Conservation (phyloP, 257 asterid species). For the Solanum rostratum region DNA sequence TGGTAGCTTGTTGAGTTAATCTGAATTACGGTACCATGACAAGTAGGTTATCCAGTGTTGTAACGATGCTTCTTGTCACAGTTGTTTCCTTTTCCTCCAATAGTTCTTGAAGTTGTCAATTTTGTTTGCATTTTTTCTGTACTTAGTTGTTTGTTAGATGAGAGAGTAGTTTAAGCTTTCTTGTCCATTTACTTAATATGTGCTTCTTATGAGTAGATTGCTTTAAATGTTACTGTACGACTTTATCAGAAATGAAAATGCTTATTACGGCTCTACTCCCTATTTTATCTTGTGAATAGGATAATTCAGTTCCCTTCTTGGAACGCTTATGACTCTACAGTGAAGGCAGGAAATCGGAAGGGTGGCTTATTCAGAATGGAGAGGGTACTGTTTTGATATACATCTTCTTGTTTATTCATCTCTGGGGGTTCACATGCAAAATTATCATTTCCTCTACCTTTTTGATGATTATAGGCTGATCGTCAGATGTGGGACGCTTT, state of each 20-base stretch:
- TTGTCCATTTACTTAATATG: not conserved
- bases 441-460: not conserved
- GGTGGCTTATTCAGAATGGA: conserved; percentile 42
- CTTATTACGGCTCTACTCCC: not conserved
- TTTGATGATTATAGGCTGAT: conserved; percentile 34
- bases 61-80: not conserved
- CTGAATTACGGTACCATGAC: not conserved
- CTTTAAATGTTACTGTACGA: not conserved
- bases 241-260: not conserved
- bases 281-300: conserved; percentile 25
- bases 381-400: conserved; percentile 29
- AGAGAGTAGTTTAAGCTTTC: not conserved
- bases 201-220: not conserved
- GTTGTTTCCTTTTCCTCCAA: not conserved
- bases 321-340: conserved; percentile 29
- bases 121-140: not conserved
- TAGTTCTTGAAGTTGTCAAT: not conserved
- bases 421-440: not conserved
- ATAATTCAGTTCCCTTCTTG: conserved; percentile 51
- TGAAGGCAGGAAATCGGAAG: conserved; percentile 32
- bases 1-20: not conserved
- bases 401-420: not conserved
- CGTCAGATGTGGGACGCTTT: conserved; percentile 42
- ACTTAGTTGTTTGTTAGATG: not conserved
- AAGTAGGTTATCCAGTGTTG: not conserved